Conservation (phyloP, 2,329 filamentous ascomycete species). For the Claviceps pazoutovae region DNA sequence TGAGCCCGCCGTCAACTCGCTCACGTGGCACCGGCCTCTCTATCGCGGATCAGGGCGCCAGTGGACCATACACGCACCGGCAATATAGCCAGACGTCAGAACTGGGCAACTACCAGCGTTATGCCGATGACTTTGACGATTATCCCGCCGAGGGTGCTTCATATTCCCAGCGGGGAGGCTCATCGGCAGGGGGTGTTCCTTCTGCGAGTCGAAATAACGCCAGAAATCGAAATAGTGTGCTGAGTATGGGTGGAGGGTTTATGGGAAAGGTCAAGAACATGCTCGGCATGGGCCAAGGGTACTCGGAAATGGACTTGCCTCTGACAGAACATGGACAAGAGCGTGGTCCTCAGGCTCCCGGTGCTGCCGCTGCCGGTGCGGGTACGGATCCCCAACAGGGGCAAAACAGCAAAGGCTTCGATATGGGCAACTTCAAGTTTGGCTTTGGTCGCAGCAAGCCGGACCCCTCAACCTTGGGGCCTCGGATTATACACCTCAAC, state of each 20-base stretch:
- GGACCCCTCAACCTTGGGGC: conserved; percentile 82
- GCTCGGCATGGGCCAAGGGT: conserved; percentile 74
- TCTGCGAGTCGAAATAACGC: conserved; percentile 33
- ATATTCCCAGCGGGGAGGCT: conserved; percentile 65
- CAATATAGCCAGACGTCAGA: conserved; percentile 65
- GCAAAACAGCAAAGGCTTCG: conserved; percentile 44
- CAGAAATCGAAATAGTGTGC: conserved; percentile 73
- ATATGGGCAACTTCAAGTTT: conserved; percentile 74
- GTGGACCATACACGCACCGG: conserved; percentile 31
- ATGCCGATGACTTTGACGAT: conserved; percentile 79
- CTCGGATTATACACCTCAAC: conserved; percentile 88
- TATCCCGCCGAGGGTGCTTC: conserved; percentile 64
- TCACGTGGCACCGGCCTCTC: conserved; percentile 18
- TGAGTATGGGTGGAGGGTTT: conserved; percentile 75
- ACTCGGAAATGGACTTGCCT: conserved; percentile 97
- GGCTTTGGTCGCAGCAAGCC: conserved; percentile 73
- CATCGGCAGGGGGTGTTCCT: conserved; percentile 39
- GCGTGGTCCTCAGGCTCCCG: conserved; percentile 22
- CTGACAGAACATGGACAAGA: conserved; percentile 59
- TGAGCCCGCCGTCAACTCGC: conserved; percentile 30
- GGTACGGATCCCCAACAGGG: conserved; percentile 24
- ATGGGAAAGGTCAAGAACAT: conserved; percentile 80
- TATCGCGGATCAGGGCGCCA: conserved; percentile 10
- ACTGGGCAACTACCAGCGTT: conserved; percentile 77
- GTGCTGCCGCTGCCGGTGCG: conserved; percentile 15